These are phyloP conservation scores for Alternaria hordeiaustralica DNA, from an alignment of 2,329 filamentous ascomycete species.

Conservation along the genomic window DNA sequence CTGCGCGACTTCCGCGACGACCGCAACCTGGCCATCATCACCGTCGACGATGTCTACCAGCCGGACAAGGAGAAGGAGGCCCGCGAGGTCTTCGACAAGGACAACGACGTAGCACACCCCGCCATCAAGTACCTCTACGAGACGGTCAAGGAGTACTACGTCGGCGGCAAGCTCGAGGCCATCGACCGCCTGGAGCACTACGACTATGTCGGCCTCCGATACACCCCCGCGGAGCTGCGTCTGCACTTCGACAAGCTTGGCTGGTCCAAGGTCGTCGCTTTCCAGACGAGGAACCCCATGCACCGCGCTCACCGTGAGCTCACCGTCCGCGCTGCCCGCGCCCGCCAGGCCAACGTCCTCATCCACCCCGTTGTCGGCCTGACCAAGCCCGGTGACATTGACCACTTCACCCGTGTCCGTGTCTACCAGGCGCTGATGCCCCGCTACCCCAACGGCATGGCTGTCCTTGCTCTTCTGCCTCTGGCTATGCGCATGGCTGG, in stretches of 20 bases:
- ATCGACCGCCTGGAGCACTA: slow-evolving; percentile 97
- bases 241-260: slow-evolving; percentile 99
- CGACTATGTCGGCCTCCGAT: slow-evolving; percentile 96
- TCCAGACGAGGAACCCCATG: slow-evolving; percentile 98
- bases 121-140: slow-evolving; percentile 89
- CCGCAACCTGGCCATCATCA: slow-evolving; percentile 93
- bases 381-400: slow-evolving; percentile 98
- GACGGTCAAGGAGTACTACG: slow-evolving; percentile 83
- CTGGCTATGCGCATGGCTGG: slow-evolving; percentile 99
- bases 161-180: slow-evolving; percentile 95
- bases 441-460: slow-evolving; percentile 99
- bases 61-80: slow-evolving; percentile 97
- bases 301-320: slow-evolving; percentile 97
- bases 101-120: slow-evolving; percentile 88
- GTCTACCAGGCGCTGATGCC: slow-evolving; percentile 97
- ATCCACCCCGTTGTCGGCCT: slow-evolving; percentile 98
- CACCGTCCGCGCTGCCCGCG: slow-evolving; percentile 94
- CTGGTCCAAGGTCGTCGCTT: slow-evolving; percentile 96
- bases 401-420: slow-evolving; percentile 98
- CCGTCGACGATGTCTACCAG: slow-evolving; percentile 91
- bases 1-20: slow-evolving; percentile 97
- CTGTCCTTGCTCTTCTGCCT: slow-evolving; percentile 90
- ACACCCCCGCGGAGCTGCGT: slow-evolving; percentile 91
- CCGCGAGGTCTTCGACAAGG: slow-evolving; percentile 91
- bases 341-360: slow-evolving; percentile 96